Conservation (phyloP, 768 basidiomycete species). For the Mycena kentingensis region DNA sequence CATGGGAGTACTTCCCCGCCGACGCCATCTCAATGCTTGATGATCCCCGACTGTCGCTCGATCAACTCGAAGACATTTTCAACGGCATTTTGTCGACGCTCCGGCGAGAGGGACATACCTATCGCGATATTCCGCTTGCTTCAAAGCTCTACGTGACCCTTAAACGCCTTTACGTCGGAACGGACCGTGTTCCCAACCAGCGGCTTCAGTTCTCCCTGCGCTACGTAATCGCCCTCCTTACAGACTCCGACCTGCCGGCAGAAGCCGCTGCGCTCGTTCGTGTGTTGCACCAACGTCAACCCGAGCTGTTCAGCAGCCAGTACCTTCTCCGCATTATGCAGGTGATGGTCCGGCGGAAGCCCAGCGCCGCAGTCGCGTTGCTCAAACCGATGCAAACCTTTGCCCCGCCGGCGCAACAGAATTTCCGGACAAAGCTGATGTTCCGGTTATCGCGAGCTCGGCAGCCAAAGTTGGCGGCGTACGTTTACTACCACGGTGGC, state of each 20-base stretch:
- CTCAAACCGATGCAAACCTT: conserved; percentile 25
- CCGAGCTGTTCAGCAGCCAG: conserved; percentile 41
- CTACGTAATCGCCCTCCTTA: conserved; percentile 44
- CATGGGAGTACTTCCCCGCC: conserved; percentile 30
- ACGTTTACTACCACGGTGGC: conserved; percentile 18
- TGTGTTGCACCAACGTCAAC: conserved; percentile 35
- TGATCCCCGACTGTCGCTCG: conserved; percentile 30
- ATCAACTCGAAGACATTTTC: conserved; percentile 40
- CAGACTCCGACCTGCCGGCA: conserved; percentile 37
- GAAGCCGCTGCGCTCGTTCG: conserved; percentile 43
- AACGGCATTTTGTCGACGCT: conserved; percentile 40
- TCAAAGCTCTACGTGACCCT: conserved; percentile 38
- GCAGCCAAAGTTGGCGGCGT: conserved; percentile 32
- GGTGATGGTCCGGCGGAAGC: conserved; percentile 44
- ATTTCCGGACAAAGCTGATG: conserved; percentile 36
- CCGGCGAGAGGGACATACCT: conserved; percentile 34
- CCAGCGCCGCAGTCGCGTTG: conserved; percentile 36
- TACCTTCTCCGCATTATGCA: conserved; percentile 43
- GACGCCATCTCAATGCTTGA: conserved; percentile 38
- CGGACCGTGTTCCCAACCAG: conserved; percentile 30
- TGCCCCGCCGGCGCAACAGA: conserved; percentile 24
- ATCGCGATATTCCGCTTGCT: conserved; percentile 33
- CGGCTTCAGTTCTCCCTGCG: conserved; percentile 48
- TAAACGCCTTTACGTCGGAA: conserved; percentile 34
- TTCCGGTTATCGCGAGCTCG: conserved; percentile 33